Percentiles rank a stretch among this genome's conserved stretches.
Conservation (phyloP, 768 basidiomycete species). For the Mrakia gelida region DNA sequence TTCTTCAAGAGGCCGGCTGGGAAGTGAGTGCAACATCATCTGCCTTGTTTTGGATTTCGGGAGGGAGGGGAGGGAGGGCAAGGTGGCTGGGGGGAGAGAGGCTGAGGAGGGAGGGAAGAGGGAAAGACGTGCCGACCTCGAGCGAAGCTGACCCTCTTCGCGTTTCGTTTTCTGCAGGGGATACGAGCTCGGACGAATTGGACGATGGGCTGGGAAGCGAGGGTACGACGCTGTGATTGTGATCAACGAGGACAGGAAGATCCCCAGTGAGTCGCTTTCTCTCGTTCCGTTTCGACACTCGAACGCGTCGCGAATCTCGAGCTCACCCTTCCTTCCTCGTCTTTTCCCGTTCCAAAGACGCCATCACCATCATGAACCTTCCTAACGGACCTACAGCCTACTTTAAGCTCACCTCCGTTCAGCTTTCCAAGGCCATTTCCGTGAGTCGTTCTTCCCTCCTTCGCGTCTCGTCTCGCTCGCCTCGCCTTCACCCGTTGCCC, state of each 20-base stretch:
- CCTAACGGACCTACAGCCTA: slow-evolving; percentile 91
- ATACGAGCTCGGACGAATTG: slow-evolving; percentile 83
- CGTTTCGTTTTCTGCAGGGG: slow-evolving; percentile 49
- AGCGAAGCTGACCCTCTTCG: background rate
- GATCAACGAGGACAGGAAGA: slow-evolving; percentile 92
- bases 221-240: slow-evolving; percentile 85
- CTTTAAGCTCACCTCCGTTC: slow-evolving; percentile 86
- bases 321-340: background rate
- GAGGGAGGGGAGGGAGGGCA: background rate
- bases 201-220: slow-evolving; percentile 85
- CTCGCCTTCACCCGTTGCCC: background rate
- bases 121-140: background rate
- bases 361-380: slow-evolving; percentile 83
- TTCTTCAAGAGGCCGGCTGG: slow-evolving; percentile 81
- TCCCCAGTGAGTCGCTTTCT: slow-evolving; percentile 66
- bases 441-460: slow-evolving; percentile 46
- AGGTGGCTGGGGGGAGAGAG: background rate
- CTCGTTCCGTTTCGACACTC: background rate
- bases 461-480: background rate
- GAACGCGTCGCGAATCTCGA: no score
- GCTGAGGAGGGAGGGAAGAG: background rate
- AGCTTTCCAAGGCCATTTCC: slow-evolving; percentile 78
- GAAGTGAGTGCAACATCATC: slow-evolving; percentile 39
- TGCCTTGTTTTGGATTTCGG: background rate
- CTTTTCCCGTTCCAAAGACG: slow-evolving; percentile 56